Evolutionary conservation across 108 stramenopile species (phyloP).

Genomic region (Discostella stelligeroides): DNA sequence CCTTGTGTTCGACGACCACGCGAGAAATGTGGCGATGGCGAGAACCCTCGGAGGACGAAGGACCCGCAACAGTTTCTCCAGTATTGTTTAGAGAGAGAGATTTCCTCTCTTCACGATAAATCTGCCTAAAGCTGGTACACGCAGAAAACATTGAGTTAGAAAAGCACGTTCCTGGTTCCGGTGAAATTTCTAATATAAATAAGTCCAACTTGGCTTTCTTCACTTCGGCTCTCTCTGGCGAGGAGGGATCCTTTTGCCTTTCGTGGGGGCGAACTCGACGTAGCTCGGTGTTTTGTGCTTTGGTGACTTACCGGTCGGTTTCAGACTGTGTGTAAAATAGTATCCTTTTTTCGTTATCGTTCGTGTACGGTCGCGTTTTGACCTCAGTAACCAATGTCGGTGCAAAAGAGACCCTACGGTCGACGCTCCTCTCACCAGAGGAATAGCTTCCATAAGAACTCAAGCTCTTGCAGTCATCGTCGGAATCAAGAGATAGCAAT

Average conservation of each 20-base stretch:
- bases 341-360: conserved; percentile 35
- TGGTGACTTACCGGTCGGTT: conserved; percentile 65
- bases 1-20: conserved; percentile 80
- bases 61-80: conserved; percentile 50
- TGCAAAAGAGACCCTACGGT: conserved; percentile 72
- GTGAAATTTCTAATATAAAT: neutral
- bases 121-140: conserved; percentile 74
- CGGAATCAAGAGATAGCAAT: conserved; percentile 40
- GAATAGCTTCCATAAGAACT: conserved; percentile 63
- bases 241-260: neutral
- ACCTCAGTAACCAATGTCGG: conserved; percentile 70
- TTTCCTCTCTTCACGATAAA: conserved; percentile 80
- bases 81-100: conserved; percentile 28
- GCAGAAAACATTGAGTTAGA: conserved; percentile 1
- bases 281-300: neutral
- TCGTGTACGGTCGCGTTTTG: conserved; percentile 66
- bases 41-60: conserved; percentile 15
- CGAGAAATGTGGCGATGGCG: conserved; percentile 77
- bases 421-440: conserved; percentile 25
- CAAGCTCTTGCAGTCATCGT: conserved; percentile 45
- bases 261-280: neutral
- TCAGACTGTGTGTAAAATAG: conserved; percentile 75
- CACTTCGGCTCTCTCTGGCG: neutral
- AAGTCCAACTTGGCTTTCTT: neutral
- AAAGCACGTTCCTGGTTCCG: neutral